Base-by-base conservation (phyloP, 768 basidiomycete genomes). In the Tubosaeta sp. region DNA sequence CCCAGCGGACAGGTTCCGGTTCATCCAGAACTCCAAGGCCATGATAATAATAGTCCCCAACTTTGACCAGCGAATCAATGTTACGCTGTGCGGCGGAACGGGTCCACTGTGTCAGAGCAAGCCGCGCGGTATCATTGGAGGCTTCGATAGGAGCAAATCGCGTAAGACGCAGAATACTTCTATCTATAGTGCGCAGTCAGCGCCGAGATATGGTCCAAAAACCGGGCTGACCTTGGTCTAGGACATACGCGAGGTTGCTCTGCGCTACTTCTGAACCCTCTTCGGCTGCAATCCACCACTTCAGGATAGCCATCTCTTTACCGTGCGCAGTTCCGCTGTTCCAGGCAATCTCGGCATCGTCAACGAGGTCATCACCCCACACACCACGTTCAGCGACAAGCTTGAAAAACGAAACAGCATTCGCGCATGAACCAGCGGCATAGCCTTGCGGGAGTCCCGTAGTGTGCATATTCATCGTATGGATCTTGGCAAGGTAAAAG, bases 221-320 rank as follows among this genome's bases (percentile, higher is more conserved):
- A 25, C 48, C 2, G 11, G 22, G 66, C 78, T 42, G 47, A 88
- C 95, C 92, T 79, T 94, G 90, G 65, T 97, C 95, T 54, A 98
- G 74, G 48, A 93, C 77, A 67, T 84, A 95, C 0, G 94, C 97
- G 16, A 99, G 72, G 63, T 99, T 98, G 63, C 93, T 98, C 73
- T 98, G 95, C 2, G 91, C 95, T 26, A 85, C 77, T 70, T 99
- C 97, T 26, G 80, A 86, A 0, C 97, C 97, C 54, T 90, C 73
- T 72, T 99, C 97, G 9, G 91, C 92, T 31, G 93, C 91, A 46
- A 97, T 80, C 88, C 86, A 91, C 92, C 97, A 99, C 44, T 88
- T 85, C 31, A 98, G 71, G 72, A 98, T 84, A 3, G 95, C 95
- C 48, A 81, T 78, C 57, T 92, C 85, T 63, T 84, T 85, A 31